Conservation (phyloP, 2,329 filamentous ascomycete species). For the Penicillium occitanis region DNA sequence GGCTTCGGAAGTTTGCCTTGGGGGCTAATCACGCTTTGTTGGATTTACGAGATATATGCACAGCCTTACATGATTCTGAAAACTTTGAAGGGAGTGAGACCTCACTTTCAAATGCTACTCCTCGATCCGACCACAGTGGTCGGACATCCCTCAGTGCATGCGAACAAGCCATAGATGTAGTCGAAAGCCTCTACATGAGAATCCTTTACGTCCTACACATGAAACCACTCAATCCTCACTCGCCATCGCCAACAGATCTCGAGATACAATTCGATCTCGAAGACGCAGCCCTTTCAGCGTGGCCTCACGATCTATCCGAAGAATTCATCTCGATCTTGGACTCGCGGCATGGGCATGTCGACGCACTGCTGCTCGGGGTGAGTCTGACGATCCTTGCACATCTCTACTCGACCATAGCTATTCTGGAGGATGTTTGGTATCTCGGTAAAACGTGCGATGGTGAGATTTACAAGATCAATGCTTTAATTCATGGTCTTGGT, state of each 20-base stretch:
- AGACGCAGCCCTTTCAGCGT: neutral
- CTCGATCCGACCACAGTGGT: neutral
- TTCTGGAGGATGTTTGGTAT: neutral
- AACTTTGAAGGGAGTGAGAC: neutral
- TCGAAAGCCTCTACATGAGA: neutral
- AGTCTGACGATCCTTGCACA: neutral
- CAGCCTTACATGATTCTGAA: neutral
- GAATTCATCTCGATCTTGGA: neutral
- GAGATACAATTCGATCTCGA: neutral
- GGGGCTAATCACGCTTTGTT: neutral
- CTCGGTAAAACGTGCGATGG: neutral
- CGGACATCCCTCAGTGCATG: neutral
- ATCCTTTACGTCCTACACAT: neutral
- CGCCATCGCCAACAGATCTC: neutral
- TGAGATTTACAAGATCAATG: neutral
- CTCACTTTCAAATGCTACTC: neutral
- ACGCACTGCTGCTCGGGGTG: neutral
- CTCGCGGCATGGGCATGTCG: neutral
- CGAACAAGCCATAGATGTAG: neutral
- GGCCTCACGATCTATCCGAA: neutral
- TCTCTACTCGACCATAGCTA: neutral
- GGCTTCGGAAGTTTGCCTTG: neutral
- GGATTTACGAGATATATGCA: neutral
- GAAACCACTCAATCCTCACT: neutral
- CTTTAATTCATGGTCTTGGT: neutral